A percentile compares a stretch with the other conserved stretches of the same genome.
phyloP scores from a whole-genome alignment of 441 rosid species.

The Metrosideros polymorpha region DNA sequence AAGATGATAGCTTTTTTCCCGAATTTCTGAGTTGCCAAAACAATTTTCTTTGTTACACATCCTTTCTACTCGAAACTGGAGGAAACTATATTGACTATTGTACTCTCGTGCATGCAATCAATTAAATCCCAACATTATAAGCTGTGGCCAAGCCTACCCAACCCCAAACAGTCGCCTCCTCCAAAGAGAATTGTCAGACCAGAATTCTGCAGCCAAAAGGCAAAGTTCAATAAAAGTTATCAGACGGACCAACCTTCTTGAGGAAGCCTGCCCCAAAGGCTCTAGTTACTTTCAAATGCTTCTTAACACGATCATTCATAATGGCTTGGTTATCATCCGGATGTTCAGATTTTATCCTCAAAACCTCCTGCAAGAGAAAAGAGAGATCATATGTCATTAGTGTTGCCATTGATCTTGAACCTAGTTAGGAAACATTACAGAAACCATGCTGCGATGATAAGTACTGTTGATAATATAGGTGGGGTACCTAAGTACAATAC shows the following conservation, averaged over 20 bases:
- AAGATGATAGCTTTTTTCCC: neutral
- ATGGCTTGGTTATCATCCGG: slow-evolving; percentile 73
- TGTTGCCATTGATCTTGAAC: neutral
- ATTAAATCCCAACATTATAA: neutral
- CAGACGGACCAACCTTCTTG: slow-evolving; percentile 53
- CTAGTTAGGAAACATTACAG: neutral
- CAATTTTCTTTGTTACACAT: neutral
- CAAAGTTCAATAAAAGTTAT: neutral
- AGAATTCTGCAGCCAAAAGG: neutral
- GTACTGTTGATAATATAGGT: neutral
- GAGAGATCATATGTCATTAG: neutral
- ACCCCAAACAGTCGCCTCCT: neutral
- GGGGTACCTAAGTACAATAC: neutral
- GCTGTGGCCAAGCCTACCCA: neutral
- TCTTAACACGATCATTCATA: slow-evolving; percentile 84
- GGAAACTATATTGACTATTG: neutral
- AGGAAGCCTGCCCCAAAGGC: slow-evolving; percentile 94
- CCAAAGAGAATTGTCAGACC: neutral
- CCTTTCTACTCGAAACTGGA: neutral
- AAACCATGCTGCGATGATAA: neutral
- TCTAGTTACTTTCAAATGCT: slow-evolving; percentile 85
- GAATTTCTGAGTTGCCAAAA: neutral
- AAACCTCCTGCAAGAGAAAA: slow-evolving; percentile 56
- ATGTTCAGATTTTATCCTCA: slow-evolving; percentile 73
- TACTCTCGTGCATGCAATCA: neutral